phyloP scores from a whole-genome alignment of 2,329 filamentous ascomycete species.

The Lasiodiplodia sp. region DNA sequence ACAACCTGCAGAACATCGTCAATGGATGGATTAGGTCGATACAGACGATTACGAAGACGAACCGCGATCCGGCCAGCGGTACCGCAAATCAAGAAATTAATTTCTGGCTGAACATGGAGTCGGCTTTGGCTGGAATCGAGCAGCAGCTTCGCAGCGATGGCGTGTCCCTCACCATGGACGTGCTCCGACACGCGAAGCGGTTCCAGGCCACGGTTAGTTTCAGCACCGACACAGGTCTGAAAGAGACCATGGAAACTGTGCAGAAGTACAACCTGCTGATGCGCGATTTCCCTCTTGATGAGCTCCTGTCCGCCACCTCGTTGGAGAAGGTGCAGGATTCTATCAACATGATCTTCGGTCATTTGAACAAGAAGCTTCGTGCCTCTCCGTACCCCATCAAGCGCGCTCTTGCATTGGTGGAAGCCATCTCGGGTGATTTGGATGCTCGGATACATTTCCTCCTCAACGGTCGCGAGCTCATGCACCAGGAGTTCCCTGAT shows the following conservation, averaged over 20 bases:
- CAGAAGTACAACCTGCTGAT: conserved; percentile 99
- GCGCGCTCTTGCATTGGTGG: conserved; percentile 89
- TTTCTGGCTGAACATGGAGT: conserved; percentile 98
- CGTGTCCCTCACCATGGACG: conserved; percentile 88
- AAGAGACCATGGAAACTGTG: conserved; percentile 94
- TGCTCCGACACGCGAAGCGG: conserved; percentile 95
- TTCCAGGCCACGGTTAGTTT: conserved; percentile 98
- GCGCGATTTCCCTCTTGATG: conserved; percentile 96
- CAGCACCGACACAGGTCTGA: conserved; percentile 91
- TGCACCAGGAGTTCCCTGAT: conserved; percentile 90
- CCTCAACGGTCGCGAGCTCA: conserved; percentile 83
- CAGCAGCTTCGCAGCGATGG: conserved; percentile 86
- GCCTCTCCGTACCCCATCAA: conserved; percentile 95
- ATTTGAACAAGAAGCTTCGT: conserved; percentile 97
- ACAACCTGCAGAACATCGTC: conserved; percentile 89
- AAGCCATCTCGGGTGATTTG: conserved; percentile 93
- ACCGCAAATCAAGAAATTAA: conserved; percentile 98
- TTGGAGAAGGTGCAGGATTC: conserved; percentile 88
- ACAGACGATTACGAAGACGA: conserved; percentile 93
- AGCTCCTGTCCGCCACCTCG: conserved; percentile 90
- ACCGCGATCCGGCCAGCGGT: conserved; percentile 76
- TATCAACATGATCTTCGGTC: conserved; percentile 85
- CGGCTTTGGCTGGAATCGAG: conserved; percentile 89
- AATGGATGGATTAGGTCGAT: conserved; percentile 99
- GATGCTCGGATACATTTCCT: conserved; percentile 85